Evolutionary conservation across 768 basidiomycete genomes (phyloP), one percentile per base, ranked within the genome.

Genomic region (Cystobasidium ongulense): DNA sequence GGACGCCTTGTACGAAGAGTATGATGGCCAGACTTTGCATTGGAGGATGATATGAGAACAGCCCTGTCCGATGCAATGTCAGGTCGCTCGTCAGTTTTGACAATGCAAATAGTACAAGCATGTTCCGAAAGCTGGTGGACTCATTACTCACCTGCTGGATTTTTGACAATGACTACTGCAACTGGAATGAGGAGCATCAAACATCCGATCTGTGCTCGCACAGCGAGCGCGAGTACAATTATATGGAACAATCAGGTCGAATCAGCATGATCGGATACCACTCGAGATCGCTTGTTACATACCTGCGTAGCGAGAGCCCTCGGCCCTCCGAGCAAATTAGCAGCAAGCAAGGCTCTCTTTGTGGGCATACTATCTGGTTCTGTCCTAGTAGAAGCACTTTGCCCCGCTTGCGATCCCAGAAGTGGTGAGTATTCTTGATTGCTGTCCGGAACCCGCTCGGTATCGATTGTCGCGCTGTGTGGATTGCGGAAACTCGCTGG

Each of bases 31-130:
- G 18, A 23, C 66, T 62, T 39, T 78, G 76, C 13, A 77, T 25
- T 23, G 71, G 18, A 0, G 77, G 77, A 53, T 78, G 77, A 41
- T 77, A 78, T 1, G 74, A 66, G 68, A 78, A 78, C 3, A 78
- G 67, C 0, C 76, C 75, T 76, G 25, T 33, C 53, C 0, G 15
- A 46, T n/a, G n/a, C n/a, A n/a, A n/a, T n/a, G n/a, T n/a, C n/a
- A n/a, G n/a, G n/a, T n/a, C n/a, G n/a, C n/a, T n/a, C n/a, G n/a
- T n/a, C n/a, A n/a, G n/a, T n/a, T n/a, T n/a, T n/a, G n/a, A n/a
- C n/a, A n/a, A n/a, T n/a, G n/a, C n/a, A n/a, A n/a, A n/a, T n/a
- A n/a, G n/a, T n/a, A n/a, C n/a, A n/a, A n/a, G n/a, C n/a, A n/a
- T n/a, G n/a, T n/a, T n/a, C n/a, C n/a, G n/a, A n/a, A n/a, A n/a